These are phyloP conservation scores for Pholiota microspora DNA, from an alignment of 768 basidiomycete genomes.

Conservation along the genomic window DNA sequence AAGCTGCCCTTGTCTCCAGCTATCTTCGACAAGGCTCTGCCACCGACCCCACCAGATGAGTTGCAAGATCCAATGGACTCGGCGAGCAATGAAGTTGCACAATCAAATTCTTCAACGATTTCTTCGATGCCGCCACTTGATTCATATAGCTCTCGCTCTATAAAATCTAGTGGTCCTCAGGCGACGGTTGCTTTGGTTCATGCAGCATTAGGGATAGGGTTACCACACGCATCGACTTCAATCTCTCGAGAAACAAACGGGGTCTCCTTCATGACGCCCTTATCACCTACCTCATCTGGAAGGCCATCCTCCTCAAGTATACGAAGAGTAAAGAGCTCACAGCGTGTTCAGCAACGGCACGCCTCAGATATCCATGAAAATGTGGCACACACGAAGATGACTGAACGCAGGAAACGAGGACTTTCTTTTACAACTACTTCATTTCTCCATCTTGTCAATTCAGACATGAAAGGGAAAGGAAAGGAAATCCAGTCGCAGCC, in stretches of 20 bases:
- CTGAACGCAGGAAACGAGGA: conserved; percentile 43
- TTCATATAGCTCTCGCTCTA: not conserved
- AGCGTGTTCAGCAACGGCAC: conserved; percentile 23
- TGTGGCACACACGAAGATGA: conserved; percentile 17
- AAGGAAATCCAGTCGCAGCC: conserved; percentile 31
- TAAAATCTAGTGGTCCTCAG: conserved; percentile 16
- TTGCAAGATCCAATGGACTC: conserved; percentile 1
- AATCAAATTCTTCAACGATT: not conserved
- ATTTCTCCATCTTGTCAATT: conserved; percentile 32
- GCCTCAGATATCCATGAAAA: conserved; percentile 26
- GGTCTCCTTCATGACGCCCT: conserved; percentile 34
- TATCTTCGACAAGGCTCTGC: conserved; percentile 48
- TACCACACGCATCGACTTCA: conserved; percentile 46
- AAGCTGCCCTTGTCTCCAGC: conserved; percentile 19
- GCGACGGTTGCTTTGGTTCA: conserved; percentile 48
- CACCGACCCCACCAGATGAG: conserved; percentile 41
- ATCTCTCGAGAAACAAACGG: conserved; percentile 48
- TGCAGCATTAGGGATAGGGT: conserved; percentile 56
- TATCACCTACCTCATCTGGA: conserved; percentile 21
- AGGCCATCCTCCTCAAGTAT: conserved; percentile 23
- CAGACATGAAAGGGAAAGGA: conserved; percentile 45
- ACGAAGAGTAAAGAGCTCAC: conserved; percentile 55
- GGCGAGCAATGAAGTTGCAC: not conserved
- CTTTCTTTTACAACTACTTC: conserved; percentile 53
- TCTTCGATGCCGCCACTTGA: conserved; percentile 4